Percentiles rank a stretch among this genome's conserved stretches.
Evolutionary conservation across 2,329 filamentous ascomycete species (phyloP).

Genomic region (Phialophora expanda): DNA sequence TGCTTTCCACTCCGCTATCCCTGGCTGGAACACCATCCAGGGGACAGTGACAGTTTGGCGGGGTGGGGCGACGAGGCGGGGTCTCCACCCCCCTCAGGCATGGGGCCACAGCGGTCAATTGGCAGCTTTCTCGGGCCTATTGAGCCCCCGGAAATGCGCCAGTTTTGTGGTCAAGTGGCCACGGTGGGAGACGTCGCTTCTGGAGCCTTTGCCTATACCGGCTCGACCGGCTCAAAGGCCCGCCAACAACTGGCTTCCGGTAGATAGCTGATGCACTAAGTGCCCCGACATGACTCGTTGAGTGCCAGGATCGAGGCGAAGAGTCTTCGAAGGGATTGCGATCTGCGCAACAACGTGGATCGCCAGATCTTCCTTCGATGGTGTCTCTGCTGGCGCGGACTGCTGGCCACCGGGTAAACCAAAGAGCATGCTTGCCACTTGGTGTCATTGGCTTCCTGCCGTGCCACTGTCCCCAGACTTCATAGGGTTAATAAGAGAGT

Average conservation of each 20-base stretch:
- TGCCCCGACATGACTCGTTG: slow-evolving; percentile 1
- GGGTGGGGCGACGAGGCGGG: slow-evolving; percentile 20
- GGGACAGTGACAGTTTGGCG: neutral
- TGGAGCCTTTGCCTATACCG: neutral
- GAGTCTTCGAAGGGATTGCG: neutral
- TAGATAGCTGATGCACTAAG: slow-evolving; percentile 5
- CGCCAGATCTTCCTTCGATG: neutral
- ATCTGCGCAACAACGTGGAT: slow-evolving; percentile 5
- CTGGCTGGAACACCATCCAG: neutral
- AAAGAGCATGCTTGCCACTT: neutral
- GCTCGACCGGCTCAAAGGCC: slow-evolving; percentile 3
- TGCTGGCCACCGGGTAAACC: neutral
- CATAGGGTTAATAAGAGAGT: neutral
- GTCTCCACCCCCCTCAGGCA: slow-evolving; percentile 19
- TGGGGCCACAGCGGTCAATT: slow-evolving; percentile 19
- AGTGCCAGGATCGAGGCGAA: neutral
- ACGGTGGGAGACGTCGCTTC: neutral
- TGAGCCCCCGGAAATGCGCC: slow-evolving; percentile 11
- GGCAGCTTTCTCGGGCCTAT: neutral
- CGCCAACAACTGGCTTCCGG: slow-evolving; percentile 5
- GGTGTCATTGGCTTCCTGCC: neutral
- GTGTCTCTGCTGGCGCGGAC: neutral
- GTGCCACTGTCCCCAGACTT: neutral
- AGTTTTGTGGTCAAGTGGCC: slow-evolving; percentile 2
- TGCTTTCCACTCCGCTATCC: slow-evolving; percentile 2